Percentiles rank a stretch among this genome's conserved stretches.
These are phyloP conservation scores for Brassica carinata DNA, from an alignment of 345 rosid genomes.

Conservation along the genomic window DNA sequence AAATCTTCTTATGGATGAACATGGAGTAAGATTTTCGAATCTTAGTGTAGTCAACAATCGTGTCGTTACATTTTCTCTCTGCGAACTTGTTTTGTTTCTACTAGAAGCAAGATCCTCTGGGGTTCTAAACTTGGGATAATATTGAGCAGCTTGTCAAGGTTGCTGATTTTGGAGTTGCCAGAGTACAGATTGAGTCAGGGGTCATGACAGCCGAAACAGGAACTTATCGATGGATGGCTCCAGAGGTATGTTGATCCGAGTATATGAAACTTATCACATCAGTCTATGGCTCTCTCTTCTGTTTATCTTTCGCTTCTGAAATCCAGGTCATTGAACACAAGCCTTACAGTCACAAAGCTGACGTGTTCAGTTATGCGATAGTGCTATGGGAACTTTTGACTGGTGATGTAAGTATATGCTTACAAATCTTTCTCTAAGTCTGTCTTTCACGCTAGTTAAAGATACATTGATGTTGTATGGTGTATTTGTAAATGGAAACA, in stretches of 20 bases:
- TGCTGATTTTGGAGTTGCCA: conserved; percentile 98
- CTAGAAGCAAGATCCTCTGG: neutral
- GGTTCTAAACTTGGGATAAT: conserved; percentile 14
- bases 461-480: neutral
- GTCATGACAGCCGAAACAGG: conserved; percentile 99
- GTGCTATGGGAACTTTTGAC: conserved; percentile 93
- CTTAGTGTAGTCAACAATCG: conserved; percentile 16
- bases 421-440: neutral
- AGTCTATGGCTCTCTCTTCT: neutral
- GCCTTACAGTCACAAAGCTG: conserved; percentile 92
- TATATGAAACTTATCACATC: neutral
- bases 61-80: conserved; percentile 1
- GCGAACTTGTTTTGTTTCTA: conserved; percentile 3
- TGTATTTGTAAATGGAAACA: conserved; percentile 43
- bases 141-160: conserved; percentile 84
- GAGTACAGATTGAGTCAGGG: conserved; percentile 90
- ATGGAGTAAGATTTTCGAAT: conserved; percentile 61
- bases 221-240: conserved; percentile 99
- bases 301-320: conserved; percentile 20
- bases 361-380: conserved; percentile 89
- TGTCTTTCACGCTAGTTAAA: neutral
- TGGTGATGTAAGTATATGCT: conserved; percentile 61
- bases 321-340: conserved; percentile 93
- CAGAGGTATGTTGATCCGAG: conserved; percentile 57
- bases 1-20: conserved; percentile 98